Percentiles rank a stretch among this genome's conserved stretches.
phyloP scores from a whole-genome alignment of 768 basidiomycete species.

The Suillus decipiens region DNA sequence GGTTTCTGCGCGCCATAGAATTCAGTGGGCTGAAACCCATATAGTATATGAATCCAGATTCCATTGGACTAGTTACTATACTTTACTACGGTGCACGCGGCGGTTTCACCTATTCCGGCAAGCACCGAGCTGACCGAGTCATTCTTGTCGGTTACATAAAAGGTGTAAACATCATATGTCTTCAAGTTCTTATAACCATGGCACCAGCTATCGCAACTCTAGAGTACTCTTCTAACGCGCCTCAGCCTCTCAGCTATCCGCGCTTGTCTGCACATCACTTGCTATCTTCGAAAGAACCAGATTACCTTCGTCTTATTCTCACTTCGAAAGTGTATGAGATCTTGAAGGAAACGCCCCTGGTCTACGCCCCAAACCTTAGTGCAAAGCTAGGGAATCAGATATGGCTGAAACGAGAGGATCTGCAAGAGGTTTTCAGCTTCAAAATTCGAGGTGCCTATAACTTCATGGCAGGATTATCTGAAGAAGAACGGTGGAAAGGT shows the following conservation, averaged over 20 bases:
- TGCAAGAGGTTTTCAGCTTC: constrained; percentile 98
- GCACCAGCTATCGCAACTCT: constrained; percentile 48
- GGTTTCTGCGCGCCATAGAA: not conserved
- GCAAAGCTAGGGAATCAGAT: constrained; percentile 88
- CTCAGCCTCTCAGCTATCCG: constrained; percentile 64
- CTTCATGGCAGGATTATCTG: constrained; percentile 87
- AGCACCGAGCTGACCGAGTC: constrained; percentile 8
- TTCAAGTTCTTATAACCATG: constrained; percentile 14
- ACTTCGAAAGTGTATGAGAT: constrained; percentile 92
- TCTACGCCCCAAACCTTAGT: constrained; percentile 84
- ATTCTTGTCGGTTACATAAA: not conserved
- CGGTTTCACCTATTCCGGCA: not conserved
- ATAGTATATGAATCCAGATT: not conserved
- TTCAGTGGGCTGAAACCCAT: not conserved
- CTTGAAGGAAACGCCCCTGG: constrained; percentile 86
- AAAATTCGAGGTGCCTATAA: constrained; percentile 99
- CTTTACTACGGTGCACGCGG: not conserved
- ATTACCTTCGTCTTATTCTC: constrained; percentile 86
- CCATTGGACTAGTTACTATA: not conserved
- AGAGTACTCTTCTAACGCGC: constrained; percentile 71
- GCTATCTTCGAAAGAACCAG: constrained; percentile 68
- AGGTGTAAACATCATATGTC: not conserved
- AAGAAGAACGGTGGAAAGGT: constrained; percentile 95
- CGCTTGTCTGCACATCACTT: constrained; percentile 67
- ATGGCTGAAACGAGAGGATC: constrained; percentile 96